Conservation (phyloP, 1,284 basidiomycete species). For the Moniliella sp. region DNA sequence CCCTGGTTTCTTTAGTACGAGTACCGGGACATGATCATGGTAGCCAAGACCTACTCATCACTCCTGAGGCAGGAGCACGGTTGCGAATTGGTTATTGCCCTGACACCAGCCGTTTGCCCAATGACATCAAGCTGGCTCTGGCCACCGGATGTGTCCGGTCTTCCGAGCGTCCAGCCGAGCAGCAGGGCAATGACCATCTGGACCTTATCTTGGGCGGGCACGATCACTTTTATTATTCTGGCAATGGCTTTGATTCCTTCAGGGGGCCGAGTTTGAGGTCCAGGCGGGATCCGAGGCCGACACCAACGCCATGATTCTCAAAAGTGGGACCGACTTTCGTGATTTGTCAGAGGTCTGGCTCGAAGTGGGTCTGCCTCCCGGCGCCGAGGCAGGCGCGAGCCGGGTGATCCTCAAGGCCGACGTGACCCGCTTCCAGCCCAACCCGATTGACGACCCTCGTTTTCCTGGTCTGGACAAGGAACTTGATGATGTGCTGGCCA, state of each 20-base stretch:
- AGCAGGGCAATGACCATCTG: not conserved
- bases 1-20: too few species aligned
- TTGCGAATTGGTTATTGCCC: conserved; percentile 57
- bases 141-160: conserved; percentile 45
- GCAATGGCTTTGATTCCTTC: conserved; percentile 59
- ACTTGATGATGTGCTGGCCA: conserved; percentile 48
- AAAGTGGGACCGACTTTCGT: conserved; percentile 74
- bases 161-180: too few species aligned
- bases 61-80: conserved; percentile 47
- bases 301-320: conserved; percentile 41
- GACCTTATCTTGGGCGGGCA: conserved; percentile 73
- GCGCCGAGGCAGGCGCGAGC: too few species aligned
- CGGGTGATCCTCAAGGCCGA: not conserved
- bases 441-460: not conserved
- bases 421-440: too few species aligned
- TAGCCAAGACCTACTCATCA: too few species aligned
- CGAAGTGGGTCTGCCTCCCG: conserved; percentile 37
- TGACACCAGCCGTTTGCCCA: conserved; percentile 56
- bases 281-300: conserved; percentile 56
- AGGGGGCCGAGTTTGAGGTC: conserved; percentile 43
- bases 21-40: too few species aligned
- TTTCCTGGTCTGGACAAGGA: conserved; percentile 40
- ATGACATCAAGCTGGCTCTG: conserved; percentile 41
- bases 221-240: conserved; percentile 66
- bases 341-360: conserved; percentile 57